These are phyloP conservation scores for Rhododendron mucronatum DNA, from an alignment of 148 eudicot genomes.

Conservation along the genomic window DNA sequence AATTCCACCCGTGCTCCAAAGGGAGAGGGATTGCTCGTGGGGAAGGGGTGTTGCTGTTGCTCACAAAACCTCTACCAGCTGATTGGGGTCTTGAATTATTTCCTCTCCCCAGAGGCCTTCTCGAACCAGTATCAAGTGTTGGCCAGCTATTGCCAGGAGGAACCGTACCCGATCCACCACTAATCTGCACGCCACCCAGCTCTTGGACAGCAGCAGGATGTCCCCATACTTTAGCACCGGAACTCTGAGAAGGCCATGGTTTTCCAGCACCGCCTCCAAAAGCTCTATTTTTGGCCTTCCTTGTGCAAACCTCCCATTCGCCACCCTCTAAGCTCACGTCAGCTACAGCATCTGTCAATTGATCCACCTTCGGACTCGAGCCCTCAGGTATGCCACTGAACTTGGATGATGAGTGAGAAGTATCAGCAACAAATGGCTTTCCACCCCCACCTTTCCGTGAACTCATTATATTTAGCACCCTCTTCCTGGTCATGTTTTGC, in stretches of 20 bases:
- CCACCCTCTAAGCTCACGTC: constrained; percentile 39
- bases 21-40: constrained; percentile 31
- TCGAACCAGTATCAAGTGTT: background rate
- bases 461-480: constrained; percentile 21
- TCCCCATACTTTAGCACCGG: constrained; percentile 50
- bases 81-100: constrained; percentile 15
- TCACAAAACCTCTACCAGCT: background rate
- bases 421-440: constrained; percentile 6
- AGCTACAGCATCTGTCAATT: constrained; percentile 34
- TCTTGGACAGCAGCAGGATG: constrained; percentile 32
- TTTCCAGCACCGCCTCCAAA: constrained; percentile 23
- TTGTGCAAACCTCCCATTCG: constrained; percentile 42
- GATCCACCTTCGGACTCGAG: constrained; percentile 15
- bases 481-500: background rate
- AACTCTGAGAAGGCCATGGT: constrained; percentile 26
- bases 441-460: constrained; percentile 15
- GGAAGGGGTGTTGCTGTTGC: background rate
- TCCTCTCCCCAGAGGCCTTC: constrained; percentile 24
- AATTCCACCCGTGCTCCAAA: constrained; percentile 37
- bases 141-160: constrained; percentile 19
- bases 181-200: constrained; percentile 23
- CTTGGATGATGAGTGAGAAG: constrained; percentile 10
- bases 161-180: constrained; percentile 25
- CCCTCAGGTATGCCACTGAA: too few relatives aligned
- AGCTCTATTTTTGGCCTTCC: constrained; percentile 34